phyloP scores from a whole-genome alignment of 805 yeast genomes.

The Zygosaccharomyces rouxii region DNA sequence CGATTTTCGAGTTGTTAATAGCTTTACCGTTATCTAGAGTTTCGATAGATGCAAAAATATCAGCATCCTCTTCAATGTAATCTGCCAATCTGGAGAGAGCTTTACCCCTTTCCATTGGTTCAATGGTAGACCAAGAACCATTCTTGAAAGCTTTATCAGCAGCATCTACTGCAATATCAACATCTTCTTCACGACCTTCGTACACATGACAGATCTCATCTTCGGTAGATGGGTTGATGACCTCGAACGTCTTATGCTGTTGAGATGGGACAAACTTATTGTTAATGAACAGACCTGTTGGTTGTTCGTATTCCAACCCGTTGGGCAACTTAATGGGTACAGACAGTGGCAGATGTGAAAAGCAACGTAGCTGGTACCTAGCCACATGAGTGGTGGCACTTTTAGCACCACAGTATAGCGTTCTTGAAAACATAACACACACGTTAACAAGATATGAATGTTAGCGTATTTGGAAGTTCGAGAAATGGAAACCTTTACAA shows the following conservation, averaged over 20 bases:
- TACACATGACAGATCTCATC: constrained; percentile 62
- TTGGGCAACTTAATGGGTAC: constrained; percentile 63
- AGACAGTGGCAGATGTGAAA: constrained; percentile 39
- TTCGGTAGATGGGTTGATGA: constrained; percentile 69
- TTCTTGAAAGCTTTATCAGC: constrained; percentile 73
- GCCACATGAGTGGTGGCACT: constrained; percentile 9
- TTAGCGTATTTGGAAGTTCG: too few relatives aligned
- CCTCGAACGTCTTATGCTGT: constrained; percentile 56
- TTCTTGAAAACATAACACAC: constrained; percentile 9
- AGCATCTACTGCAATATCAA: constrained; percentile 80
- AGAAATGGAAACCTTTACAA: neutral
- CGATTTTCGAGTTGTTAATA: constrained; percentile 63
- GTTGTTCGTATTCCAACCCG: constrained; percentile 70
- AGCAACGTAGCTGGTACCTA: constrained; percentile 24
- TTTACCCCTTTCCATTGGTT: constrained; percentile 63
- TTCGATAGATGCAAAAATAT: constrained; percentile 73
- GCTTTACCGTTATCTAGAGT: constrained; percentile 89
- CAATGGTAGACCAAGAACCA: constrained; percentile 71
- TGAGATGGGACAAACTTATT: constrained; percentile 65
- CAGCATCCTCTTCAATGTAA: constrained; percentile 65
- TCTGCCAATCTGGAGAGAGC: constrained; percentile 71
- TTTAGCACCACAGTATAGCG: constrained; percentile 8
- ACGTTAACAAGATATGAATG: neutral
- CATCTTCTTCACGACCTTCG: constrained; percentile 74
- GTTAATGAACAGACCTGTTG: constrained; percentile 78